phyloP scores from a whole-genome alignment of 805 yeast species.

The Monosporozyma yasuniensis region DNA sequence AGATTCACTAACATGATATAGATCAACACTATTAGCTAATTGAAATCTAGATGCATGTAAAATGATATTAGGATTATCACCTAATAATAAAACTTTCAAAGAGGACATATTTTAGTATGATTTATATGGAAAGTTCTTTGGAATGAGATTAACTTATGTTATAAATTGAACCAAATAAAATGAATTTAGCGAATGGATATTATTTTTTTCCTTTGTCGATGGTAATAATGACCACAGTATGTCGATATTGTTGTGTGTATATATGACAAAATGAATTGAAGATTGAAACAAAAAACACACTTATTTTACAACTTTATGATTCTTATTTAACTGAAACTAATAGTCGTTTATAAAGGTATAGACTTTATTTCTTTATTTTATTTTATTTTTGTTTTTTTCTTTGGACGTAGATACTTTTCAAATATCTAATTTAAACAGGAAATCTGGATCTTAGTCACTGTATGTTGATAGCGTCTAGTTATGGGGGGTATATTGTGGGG shows the following conservation, averaged over 20 bases:
- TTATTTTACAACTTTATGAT: too few species aligned
- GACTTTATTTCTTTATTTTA: too few species aligned
- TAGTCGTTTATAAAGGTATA: too few species aligned
- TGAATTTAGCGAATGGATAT: background rate
- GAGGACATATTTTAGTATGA: too few species aligned
- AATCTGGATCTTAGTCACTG: background rate
- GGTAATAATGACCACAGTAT: background rate
- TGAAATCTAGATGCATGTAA: conserved; percentile 28
- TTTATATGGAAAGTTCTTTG: too few species aligned
- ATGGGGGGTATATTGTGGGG: background rate
- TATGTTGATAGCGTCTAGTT: background rate
- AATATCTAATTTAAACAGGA: background rate
- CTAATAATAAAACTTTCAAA: conserved; percentile 24
- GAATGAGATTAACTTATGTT: background rate
- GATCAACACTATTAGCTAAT: conserved; percentile 29
- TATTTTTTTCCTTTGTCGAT: background rate
- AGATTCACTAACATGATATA: conserved; percentile 26
- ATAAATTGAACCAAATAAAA: background rate
- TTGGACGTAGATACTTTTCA: too few species aligned
- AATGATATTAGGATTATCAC: conserved; percentile 25
- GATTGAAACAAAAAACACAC: background rate
- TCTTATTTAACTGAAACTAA: too few species aligned
- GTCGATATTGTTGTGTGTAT: background rate
- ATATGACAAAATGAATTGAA: background rate
- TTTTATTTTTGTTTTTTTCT: too few species aligned